Evolutionary conservation across 2,329 filamentous ascomycete species (phyloP), one percentile per base, ranked within the genome.

Genomic region (Dissoconium aciculare): DNA sequence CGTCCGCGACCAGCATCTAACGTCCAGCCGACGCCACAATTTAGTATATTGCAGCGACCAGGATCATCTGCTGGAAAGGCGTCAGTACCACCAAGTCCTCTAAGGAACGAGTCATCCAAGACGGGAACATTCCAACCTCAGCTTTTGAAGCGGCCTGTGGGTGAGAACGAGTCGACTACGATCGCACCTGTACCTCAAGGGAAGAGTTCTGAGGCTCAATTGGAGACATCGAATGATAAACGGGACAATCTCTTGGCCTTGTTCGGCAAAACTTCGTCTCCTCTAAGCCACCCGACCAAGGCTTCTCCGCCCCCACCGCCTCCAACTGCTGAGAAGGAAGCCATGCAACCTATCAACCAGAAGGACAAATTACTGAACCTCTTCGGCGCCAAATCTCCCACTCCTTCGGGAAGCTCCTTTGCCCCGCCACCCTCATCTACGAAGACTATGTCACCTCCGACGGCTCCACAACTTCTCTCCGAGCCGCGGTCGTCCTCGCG

Each of bases 21-120:
- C 29, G 32, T 28, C 15, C 32, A 39, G 15, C 28, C 37, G 5
- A 16, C 38, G 26, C 42, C 45, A 17, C 39, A 41, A 15, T 48
- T 49, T 37, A 49, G 39, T 15, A 51, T 52, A 15, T 36, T 52
- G 17, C 37, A 46, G 23, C 39, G 49, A 12, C 49, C 47, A 6
- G 41, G 46, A 11, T 41, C 45, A 11, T 34, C 41, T 4, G 28
- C 31, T 8, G 32, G 35, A 12, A 36, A 33, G 13, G 36, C 32
- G 26, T 33, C 40, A 12, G 30, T 34, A 4, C 36, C 40, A n/a
- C 35, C 36, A 15, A 44, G 39, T 38, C 42, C 43, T 11, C 31
- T 45, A 3, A 28, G 40, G 10, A 35, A 43, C n/a, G 45, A 50
- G 26, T 24, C 40, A 17, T 27, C 43, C 2, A 40, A 40, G 27